Evolutionary conservation across 2,329 filamentous ascomycete species (phyloP).

Genomic region (Ascosphaera pollenicola): DNA sequence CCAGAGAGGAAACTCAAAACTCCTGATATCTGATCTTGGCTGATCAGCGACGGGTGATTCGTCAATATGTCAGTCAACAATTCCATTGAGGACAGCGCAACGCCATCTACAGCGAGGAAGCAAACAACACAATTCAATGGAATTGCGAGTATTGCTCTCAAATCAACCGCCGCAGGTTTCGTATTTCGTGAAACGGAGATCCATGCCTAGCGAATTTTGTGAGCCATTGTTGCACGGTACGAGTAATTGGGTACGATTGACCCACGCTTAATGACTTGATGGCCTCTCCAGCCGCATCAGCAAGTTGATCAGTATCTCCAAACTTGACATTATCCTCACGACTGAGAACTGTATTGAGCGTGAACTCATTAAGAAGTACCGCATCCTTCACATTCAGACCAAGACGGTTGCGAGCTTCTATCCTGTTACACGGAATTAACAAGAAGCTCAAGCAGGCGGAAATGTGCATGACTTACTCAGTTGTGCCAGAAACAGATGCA

Average conservation of each 20-base stretch:
- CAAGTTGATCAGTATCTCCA: slow-evolving; percentile 2
- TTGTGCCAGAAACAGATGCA: too few relatives aligned
- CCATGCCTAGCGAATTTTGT: slow-evolving; percentile 4
- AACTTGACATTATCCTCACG: slow-evolving; percentile 2
- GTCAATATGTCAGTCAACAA: slow-evolving; percentile 14
- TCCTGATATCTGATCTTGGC: slow-evolving; percentile 8
- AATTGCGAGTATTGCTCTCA: slow-evolving; percentile 1
- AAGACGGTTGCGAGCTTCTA: slow-evolving; percentile 6
- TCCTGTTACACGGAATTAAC: slow-evolving; percentile 3
- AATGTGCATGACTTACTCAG: too few relatives aligned
- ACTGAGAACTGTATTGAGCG: slow-evolving; percentile 13
- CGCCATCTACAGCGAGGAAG: slow-evolving; percentile 8
- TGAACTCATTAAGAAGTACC: slow-evolving; percentile 15
- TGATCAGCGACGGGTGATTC: slow-evolving; percentile 11
- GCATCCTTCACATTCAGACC: slow-evolving; percentile 16
- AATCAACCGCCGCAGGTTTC: slow-evolving; percentile 2
- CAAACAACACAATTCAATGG: slow-evolving; percentile 3
- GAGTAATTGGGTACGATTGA: neutral
- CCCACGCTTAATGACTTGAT: slow-evolving; percentile 17
- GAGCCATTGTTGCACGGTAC: neutral
- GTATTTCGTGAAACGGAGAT: slow-evolving; percentile 3
- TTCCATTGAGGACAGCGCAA: slow-evolving; percentile 14
- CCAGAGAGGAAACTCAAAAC: slow-evolving; percentile 15
- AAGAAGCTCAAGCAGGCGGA: too few relatives aligned
- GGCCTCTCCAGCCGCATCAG: slow-evolving; percentile 12